Evolutionary conservation across 768 basidiomycete genomes (phyloP).

Genomic region (Macrolepiota dolichaula): DNA sequence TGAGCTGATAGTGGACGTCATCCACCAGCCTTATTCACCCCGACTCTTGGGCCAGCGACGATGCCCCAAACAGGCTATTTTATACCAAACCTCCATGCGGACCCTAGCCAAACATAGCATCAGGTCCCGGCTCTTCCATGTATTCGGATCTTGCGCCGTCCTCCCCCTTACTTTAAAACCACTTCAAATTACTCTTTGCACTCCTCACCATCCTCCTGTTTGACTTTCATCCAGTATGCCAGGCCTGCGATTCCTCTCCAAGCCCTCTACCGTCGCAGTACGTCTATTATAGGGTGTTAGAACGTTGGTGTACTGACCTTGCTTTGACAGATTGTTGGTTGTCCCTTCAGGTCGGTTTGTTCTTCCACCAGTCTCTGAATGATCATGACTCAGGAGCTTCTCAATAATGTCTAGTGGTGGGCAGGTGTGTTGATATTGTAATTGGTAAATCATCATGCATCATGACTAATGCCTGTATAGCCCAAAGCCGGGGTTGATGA

Average conservation of each 20-base stretch:
- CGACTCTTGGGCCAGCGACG: background rate
- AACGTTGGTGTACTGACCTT: slow-evolving; percentile 11
- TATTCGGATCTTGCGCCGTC: slow-evolving; percentile 4
- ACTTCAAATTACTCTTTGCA: too few relatives aligned
- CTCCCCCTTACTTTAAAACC: background rate
- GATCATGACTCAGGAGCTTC: slow-evolving; percentile 12
- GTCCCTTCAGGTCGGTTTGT: slow-evolving; percentile 83
- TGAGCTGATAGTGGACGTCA: too few relatives aligned
- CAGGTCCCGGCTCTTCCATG: background rate
- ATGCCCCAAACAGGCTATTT: background rate
- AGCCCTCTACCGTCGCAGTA: slow-evolving; percentile 80
- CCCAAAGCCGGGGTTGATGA: slow-evolving; percentile 78
- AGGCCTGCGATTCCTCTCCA: slow-evolving; percentile 42
- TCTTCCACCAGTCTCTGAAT: slow-evolving; percentile 4
- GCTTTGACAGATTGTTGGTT: slow-evolving; percentile 74
- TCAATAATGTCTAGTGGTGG: slow-evolving; percentile 46
- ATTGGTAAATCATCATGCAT: slow-evolving; percentile 7
- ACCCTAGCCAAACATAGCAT: background rate
- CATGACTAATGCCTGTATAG: slow-evolving; percentile 33
- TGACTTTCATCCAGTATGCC: slow-evolving; percentile 1
- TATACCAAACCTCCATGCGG: background rate
- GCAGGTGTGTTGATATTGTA: slow-evolving; percentile 41
- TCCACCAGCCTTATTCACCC: too few relatives aligned
- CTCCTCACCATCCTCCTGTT: too few relatives aligned
- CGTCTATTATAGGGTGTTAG: slow-evolving; percentile 27